Evolutionary conservation across 78 protist genomes (phyloP).

Genomic region (Mastigamoeba balamuthi): DNA sequence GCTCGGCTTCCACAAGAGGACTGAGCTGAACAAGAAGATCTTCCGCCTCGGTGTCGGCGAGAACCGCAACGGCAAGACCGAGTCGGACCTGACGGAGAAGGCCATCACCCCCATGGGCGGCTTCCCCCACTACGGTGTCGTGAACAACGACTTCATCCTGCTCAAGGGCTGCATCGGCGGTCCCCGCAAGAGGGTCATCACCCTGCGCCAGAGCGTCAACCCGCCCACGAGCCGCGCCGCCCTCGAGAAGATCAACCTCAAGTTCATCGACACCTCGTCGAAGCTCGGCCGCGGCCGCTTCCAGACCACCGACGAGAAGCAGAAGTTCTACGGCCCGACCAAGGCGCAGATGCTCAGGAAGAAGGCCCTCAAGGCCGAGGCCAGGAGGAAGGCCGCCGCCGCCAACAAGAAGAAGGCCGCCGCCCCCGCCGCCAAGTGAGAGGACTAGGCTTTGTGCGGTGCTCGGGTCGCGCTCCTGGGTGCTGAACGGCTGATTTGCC

Average conservation of each 20-base stretch:
- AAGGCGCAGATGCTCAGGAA: too few relatives aligned
- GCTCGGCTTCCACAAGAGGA: slow-evolving; percentile 98
- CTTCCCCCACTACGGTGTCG: slow-evolving; percentile 97
- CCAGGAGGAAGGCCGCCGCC: background rate
- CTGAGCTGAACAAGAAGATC: slow-evolving; percentile 99
- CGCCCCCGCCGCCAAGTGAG: background rate
- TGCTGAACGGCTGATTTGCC: too few relatives aligned
- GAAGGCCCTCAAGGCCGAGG: background rate
- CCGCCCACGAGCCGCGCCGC: slow-evolving; percentile 72
- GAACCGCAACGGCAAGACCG: slow-evolving; percentile 88
- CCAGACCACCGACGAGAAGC: slow-evolving; percentile 97
- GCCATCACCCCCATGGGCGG: slow-evolving; percentile 99
- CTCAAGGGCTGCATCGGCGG: slow-evolving; percentile 90
- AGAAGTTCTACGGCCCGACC: slow-evolving; percentile 71
- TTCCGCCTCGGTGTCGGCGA: slow-evolving; percentile 86
- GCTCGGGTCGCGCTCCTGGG: too few relatives aligned
- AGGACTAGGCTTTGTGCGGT: too few relatives aligned
- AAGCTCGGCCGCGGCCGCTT: slow-evolving; percentile 99
- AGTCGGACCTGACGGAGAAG: slow-evolving; percentile 96
- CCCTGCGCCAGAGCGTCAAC: slow-evolving; percentile 90
- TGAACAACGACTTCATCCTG: slow-evolving; percentile 93
- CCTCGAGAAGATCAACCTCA: slow-evolving; percentile 56
- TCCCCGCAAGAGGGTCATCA: slow-evolving; percentile 88
- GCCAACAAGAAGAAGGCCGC: slow-evolving; percentile 3
- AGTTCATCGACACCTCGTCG: slow-evolving; percentile 99